Conservation (phyloP, 129 eudicot genomes). For the Lonicera japonica region DNA sequence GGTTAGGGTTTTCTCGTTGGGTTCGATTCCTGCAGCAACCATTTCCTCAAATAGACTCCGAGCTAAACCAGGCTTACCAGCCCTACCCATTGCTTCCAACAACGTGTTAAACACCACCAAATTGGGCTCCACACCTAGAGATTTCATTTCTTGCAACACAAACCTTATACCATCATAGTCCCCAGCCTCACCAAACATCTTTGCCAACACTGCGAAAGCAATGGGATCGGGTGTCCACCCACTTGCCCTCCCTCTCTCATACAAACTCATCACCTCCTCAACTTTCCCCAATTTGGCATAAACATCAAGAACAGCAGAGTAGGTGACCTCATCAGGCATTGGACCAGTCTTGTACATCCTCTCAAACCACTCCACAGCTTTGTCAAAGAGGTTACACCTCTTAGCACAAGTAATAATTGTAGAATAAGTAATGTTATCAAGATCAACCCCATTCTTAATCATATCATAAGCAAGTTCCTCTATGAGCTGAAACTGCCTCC, state of each 20-base stretch:
- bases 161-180: conserved; percentile 65
- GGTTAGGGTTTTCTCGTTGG: conserved; percentile 58
- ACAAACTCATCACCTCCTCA: conserved; percentile 71
- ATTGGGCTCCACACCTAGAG: conserved; percentile 58
- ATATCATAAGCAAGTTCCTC: conserved; percentile 59
- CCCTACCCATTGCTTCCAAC: conserved; percentile 60
- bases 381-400: conserved; percentile 44
- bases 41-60: conserved; percentile 63
- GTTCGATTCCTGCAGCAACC: conserved; percentile 49
- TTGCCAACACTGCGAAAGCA: conserved; percentile 56
- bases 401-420: conserved; percentile 72
- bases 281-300: conserved; percentile 59
- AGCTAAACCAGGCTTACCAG: conserved; percentile 62
- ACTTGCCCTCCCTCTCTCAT: conserved; percentile 57
- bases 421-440: conserved; percentile 66
- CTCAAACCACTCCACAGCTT: conserved; percentile 79
- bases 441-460: conserved; percentile 36
- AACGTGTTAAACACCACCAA: conserved; percentile 56
- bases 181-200: conserved; percentile 67
- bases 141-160: conserved; percentile 60
- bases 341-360: conserved; percentile 68
- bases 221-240: conserved; percentile 69
- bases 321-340: conserved; percentile 81
- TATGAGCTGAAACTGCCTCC: conserved; percentile 61
- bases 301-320: conserved; percentile 63